Evolutionary conservation across 2,329 filamentous ascomycete genomes (phyloP).

Genomic region (Xylariaceae sp.): DNA sequence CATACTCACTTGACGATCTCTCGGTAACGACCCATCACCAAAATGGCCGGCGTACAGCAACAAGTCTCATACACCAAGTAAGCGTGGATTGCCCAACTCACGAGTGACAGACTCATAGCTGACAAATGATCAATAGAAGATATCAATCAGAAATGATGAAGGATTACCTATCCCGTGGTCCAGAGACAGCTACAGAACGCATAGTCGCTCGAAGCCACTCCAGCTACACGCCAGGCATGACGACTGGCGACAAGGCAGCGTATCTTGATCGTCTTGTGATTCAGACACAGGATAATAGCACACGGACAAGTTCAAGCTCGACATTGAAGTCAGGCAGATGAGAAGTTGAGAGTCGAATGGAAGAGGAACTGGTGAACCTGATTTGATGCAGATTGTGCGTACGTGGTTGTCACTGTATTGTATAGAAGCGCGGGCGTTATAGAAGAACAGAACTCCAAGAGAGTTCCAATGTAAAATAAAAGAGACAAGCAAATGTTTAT

Average conservation of each 20-base stretch:
- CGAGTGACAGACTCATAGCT: neutral
- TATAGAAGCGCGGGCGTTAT: too few species aligned
- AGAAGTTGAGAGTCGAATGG: too few species aligned
- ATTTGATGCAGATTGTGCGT: too few species aligned
- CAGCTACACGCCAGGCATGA: slow-evolving; percentile 1
- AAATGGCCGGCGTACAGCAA: neutral
- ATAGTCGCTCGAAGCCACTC: slow-evolving; percentile 9
- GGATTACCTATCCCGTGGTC: slow-evolving; percentile 19
- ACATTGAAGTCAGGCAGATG: neutral
- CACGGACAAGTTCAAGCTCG: neutral
- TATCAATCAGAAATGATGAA: slow-evolving; percentile 19
- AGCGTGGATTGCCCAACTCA: neutral
- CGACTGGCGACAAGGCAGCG: slow-evolving; percentile 6
- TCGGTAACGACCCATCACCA: neutral
- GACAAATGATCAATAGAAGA: slow-evolving; percentile 1
- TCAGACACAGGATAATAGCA: slow-evolving; percentile 7
- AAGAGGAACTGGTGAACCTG: too few species aligned
- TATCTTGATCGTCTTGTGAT: slow-evolving; percentile 18
- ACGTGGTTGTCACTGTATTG: too few species aligned
- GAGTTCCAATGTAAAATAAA: too few species aligned
- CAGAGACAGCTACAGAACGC: slow-evolving; percentile 19
- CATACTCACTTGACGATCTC: too few species aligned
- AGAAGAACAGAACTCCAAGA: too few species aligned
- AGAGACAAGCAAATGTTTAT: too few species aligned
- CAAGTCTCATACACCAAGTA: slow-evolving; percentile 2